Conservation (phyloP, 148 eudicot genomes). For the Fagopyrum tataricum region DNA sequence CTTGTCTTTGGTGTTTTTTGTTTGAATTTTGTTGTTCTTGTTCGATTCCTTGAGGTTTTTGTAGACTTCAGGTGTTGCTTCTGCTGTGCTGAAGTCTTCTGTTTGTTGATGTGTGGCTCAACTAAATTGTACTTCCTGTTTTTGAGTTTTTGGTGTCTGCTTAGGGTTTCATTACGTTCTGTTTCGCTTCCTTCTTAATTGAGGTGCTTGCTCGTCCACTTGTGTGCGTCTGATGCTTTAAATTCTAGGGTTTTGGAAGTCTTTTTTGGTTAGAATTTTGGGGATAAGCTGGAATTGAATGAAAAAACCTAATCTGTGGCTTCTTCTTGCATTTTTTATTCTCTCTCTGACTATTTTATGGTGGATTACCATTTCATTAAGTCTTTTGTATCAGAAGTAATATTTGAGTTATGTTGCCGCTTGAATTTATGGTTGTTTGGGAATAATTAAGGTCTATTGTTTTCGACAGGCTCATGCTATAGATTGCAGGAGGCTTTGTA, state of each 20-base stretch:
- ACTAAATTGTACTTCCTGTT: not conserved
- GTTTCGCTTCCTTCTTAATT: not conserved
- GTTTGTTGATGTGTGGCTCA: not conserved
- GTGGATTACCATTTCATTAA: not conserved
- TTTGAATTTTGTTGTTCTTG: not conserved
- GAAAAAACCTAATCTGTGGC: not conserved
- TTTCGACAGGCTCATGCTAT: slow-evolving; percentile 7
- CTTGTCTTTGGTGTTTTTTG: not conserved
- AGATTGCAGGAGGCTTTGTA: slow-evolving; percentile 8
- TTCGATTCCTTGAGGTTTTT: not conserved
- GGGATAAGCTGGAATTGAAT: not conserved
- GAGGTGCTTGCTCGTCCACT: slow-evolving; percentile 4
- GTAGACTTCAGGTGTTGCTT: not conserved
- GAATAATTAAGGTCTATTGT: not conserved
- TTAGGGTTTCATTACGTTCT: slow-evolving; percentile 1
- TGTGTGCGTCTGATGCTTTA: not conserved
- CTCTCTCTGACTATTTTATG: not conserved
- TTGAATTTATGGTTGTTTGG: not conserved
- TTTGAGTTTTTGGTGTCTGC: not conserved
- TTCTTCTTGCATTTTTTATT: not conserved
- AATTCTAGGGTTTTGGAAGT: slow-evolving; percentile 5
- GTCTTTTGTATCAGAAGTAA: too few relatives aligned
- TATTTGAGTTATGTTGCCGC: not conserved
- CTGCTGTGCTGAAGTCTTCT: not conserved
- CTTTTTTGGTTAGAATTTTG: not conserved